Evolutionary conservation across 192 early-diverging fungal species (phyloP).

Genomic region (Linnemannia exigua): DNA sequence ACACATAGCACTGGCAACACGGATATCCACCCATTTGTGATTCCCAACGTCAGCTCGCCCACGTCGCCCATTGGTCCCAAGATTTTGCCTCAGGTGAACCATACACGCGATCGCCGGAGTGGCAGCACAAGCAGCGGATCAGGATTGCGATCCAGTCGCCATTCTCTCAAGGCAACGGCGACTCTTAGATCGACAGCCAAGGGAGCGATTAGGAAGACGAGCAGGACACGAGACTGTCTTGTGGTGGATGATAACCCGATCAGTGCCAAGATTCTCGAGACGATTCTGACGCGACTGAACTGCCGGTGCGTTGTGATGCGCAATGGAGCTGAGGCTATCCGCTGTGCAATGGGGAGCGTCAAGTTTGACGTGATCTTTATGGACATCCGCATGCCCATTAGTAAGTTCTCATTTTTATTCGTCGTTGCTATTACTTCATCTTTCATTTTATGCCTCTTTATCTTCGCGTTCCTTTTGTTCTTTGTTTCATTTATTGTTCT

Average conservation of each 20-base stretch:
- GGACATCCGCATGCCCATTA: conserved; percentile 94
- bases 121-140: conserved; percentile 44
- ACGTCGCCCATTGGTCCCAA: conserved; percentile 46
- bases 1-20: conserved; percentile 42
- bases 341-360: conserved; percentile 89
- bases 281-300: conserved; percentile 80
- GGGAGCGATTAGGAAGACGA: conserved; percentile 33
- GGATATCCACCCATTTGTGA: conserved; percentile 52
- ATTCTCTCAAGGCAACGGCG: conserved; percentile 48
- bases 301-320: conserved; percentile 87
- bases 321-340: conserved; percentile 93
- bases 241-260: conserved; percentile 96
- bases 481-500: neutral
- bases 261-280: conserved; percentile 90
- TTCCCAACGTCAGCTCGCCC: conserved; percentile 25
- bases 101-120: conserved; percentile 48
- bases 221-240: conserved; percentile 67
- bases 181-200: conserved; percentile 50
- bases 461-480: neutral
- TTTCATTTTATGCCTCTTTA: neutral
- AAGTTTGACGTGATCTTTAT: conserved; percentile 96
- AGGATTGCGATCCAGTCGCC: conserved; percentile 48
- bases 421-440: neutral
- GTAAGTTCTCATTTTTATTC: conserved; percentile 63
- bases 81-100: conserved; percentile 26